Evolutionary conservation across 495 filamentous ascomycete genomes (phyloP).

Genomic region (Neurospora cerealis): DNA sequence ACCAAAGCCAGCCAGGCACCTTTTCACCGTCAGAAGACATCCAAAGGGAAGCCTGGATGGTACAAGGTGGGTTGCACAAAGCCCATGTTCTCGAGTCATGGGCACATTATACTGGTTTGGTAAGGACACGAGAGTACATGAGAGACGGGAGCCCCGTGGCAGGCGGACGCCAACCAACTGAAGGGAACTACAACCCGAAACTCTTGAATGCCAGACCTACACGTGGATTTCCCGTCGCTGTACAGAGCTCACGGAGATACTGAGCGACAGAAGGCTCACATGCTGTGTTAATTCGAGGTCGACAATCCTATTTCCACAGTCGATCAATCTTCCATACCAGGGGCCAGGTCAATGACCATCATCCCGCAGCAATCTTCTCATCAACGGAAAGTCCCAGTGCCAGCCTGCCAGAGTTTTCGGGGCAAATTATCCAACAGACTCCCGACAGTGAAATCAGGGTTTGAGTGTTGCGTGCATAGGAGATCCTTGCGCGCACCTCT

Average conservation of each 20-base stretch:
- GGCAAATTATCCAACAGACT: neutral
- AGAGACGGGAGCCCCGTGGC: neutral
- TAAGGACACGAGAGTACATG: neutral
- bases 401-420: neutral
- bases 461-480: neutral
- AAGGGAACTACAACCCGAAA: neutral
- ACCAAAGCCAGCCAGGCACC: neutral
- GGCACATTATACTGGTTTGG: neutral
- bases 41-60: neutral
- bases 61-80: neutral
- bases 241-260: neutral
- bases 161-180: neutral
- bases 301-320: neutral
- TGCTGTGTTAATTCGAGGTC: neutral
- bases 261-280: neutral
- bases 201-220: neutral
- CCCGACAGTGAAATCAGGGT: neutral
- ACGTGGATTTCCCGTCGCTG: neutral
- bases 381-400: neutral
- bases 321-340: neutral
- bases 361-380: neutral
- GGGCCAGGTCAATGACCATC: neutral
- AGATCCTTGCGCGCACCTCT: neutral
- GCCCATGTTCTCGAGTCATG: neutral
- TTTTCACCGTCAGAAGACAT: neutral